Percentiles rank a stretch among this genome's conserved stretches.
Conservation (phyloP, 2,329 filamentous ascomycete genomes). For the Aspergillus piperis region DNA sequence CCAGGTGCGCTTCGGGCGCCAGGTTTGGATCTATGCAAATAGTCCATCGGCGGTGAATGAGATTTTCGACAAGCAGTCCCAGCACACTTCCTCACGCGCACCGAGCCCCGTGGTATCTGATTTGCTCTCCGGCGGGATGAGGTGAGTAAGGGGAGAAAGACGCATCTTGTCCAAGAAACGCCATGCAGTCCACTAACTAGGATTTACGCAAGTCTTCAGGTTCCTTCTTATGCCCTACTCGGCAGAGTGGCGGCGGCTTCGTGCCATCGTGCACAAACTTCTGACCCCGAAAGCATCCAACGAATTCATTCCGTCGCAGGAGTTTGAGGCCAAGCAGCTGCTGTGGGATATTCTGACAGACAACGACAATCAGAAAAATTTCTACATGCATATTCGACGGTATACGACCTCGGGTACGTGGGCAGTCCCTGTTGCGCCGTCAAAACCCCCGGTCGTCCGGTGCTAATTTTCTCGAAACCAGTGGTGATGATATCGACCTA, state of each 20-base stretch:
- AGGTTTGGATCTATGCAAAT: background rate
- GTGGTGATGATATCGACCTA: too few relatives aligned
- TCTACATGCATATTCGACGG: slow-evolving; percentile 11
- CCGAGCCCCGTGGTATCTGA: background rate
- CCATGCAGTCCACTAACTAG: too few relatives aligned
- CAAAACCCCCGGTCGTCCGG: too few relatives aligned
- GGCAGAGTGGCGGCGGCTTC: background rate
- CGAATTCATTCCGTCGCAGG: background rate
- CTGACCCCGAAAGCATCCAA: background rate
- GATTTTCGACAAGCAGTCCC: background rate
- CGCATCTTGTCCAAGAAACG: too few relatives aligned
- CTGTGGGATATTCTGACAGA: background rate
- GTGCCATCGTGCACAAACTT: background rate
- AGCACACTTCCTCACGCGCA: background rate
- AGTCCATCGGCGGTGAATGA: background rate
- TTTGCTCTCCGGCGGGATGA: background rate
- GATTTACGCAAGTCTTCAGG: background rate
- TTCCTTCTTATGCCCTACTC: background rate
- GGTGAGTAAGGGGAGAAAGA: too few relatives aligned
- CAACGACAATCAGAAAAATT: background rate
- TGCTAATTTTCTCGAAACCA: too few relatives aligned
- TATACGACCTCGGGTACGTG: background rate
- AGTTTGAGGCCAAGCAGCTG: background rate
- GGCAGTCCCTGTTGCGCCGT: too few relatives aligned
- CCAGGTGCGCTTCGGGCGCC: background rate